Evolutionary conservation across 768 basidiomycete genomes (phyloP).

Genomic region (Pleurotus citrinopileatus): DNA sequence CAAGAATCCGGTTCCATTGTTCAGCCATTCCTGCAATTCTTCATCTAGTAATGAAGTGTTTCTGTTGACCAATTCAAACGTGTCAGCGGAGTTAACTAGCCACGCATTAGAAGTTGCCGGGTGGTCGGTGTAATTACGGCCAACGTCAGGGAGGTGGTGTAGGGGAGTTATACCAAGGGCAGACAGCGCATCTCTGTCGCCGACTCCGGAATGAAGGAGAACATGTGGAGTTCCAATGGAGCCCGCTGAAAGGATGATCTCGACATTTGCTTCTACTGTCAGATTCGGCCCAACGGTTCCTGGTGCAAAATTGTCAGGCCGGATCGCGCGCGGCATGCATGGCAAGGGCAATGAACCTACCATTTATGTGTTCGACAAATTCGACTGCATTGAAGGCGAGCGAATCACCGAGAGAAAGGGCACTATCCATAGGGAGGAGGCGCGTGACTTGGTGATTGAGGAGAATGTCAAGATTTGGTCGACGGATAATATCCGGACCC

Average conservation of each 20-base stretch:
- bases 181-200: constrained; percentile 11
- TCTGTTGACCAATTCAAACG: constrained; percentile 11
- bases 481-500: constrained; percentile 16
- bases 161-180: constrained; percentile 15
- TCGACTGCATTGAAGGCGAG: constrained; percentile 18
- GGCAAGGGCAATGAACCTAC: background rate
- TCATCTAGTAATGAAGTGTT: constrained; percentile 15
- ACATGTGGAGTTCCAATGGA: constrained; percentile 23
- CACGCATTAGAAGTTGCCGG: constrained; percentile 4
- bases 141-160: constrained; percentile 20
- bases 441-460: constrained; percentile 16
- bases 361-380: constrained; percentile 10
- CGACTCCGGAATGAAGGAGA: constrained; percentile 25
- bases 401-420: background rate
- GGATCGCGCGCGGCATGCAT: background rate
- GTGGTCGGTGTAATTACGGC: constrained; percentile 25
- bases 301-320: background rate
- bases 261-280: constrained; percentile 14
- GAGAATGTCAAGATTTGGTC: constrained; percentile 25
- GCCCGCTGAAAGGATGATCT: constrained; percentile 29
- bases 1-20: constrained; percentile 18
- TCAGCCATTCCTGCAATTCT: constrained; percentile 17
- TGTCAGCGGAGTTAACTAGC: constrained; percentile 15
- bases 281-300: background rate
- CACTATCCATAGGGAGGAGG: constrained; percentile 3